Evolutionary conservation across 2,329 filamentous ascomycete species (phyloP).

Genomic region (Nothomitra cinnamomea): DNA sequence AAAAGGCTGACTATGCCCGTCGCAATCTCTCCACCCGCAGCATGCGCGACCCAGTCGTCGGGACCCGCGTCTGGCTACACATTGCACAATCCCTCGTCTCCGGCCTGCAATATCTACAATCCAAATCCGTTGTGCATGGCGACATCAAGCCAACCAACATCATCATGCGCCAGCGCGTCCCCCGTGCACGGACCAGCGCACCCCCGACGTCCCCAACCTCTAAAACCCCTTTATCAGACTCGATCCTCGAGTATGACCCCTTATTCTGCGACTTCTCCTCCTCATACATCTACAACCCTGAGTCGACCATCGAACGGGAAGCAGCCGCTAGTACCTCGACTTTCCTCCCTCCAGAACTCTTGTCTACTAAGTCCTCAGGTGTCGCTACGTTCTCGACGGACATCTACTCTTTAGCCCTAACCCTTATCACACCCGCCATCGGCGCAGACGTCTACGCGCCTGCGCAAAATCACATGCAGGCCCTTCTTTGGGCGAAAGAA

Average conservation of each 20-base stretch:
- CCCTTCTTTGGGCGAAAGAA: slow-evolving; percentile 10
- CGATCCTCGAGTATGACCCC: background rate
- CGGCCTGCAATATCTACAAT: slow-evolving; percentile 28
- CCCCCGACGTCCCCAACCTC: background rate
- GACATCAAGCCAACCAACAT: slow-evolving; percentile 32
- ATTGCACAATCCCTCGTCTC: slow-evolving; percentile 24
- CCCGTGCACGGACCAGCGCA: background rate
- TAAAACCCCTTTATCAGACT: background rate
- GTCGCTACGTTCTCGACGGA: slow-evolving; percentile 9
- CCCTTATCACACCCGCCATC: slow-evolving; percentile 10
- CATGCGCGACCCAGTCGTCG: slow-evolving; percentile 29
- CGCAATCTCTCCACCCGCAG: slow-evolving; percentile 22
- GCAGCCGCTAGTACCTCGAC: slow-evolving; percentile 10
- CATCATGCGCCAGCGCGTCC: slow-evolving; percentile 17
- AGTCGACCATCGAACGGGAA: background rate
- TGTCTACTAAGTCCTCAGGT: slow-evolving; percentile 4
- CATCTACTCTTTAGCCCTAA: slow-evolving; percentile 10
- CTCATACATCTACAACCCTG: background rate
- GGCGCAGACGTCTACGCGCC: slow-evolving; percentile 10
- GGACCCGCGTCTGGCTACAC: slow-evolving; percentile 22
- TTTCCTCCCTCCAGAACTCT: slow-evolving; percentile 12
- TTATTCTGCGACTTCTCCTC: slow-evolving; percentile 11
- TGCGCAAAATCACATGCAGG: slow-evolving; percentile 8
- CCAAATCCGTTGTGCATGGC: slow-evolving; percentile 24
- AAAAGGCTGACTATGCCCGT: slow-evolving; percentile 16